Base-by-base conservation (phyloP, 2,329 filamentous ascomycete genomes). In the Exophiala sp. region DNA sequence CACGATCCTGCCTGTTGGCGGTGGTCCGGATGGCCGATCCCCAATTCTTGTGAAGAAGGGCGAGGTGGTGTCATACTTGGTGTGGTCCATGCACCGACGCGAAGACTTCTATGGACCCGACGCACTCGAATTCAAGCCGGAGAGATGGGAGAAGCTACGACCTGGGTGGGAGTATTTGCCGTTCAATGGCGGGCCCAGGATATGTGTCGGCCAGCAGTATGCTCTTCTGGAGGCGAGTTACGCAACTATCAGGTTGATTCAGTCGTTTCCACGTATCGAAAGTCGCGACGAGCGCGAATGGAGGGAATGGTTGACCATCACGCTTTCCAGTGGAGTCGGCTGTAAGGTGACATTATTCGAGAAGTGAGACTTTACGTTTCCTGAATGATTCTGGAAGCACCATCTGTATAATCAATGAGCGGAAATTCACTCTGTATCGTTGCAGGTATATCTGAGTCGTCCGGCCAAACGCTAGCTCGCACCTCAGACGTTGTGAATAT, bases 321-420 rank as follows among this genome's bases (percentile, higher is more conserved):
- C 75, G 84, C 87, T 0, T 86, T 89, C 55, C 94, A 95, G 75
- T 87, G 87, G 0, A 88, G 89, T 9, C 78, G 85, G 47, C 90
- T 91, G 52, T 45, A 59, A 59, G 43, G 59, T 61, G 6, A 56
- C 59, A 3, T 44, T 61, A 14, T 61, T 54, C 45, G 59, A 61
- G 34, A 58, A 58, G 39, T 61, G 47, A 61, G 20, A 39, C 5
- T 32, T 9, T 32, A 9, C 8, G 35, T 6, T 14, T n/a, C 29
- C 11, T 40, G 38, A 29, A 9, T 34, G 29, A 11, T 47, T 2
- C 18, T 48, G 18, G 32, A 36, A 21, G 12, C 44, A 29, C 7
- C 7, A 29, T 7, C 21, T 42, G 40, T 42, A 42, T 42, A 12
- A 42, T 41, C 5, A 41, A 7, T 5, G 10, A 18, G 10, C 24